Evolutionary conservation across 306 rosid genomes (phyloP), one percentile per base, ranked within the genome.

Genomic region (Benincasa hispida): DNA sequence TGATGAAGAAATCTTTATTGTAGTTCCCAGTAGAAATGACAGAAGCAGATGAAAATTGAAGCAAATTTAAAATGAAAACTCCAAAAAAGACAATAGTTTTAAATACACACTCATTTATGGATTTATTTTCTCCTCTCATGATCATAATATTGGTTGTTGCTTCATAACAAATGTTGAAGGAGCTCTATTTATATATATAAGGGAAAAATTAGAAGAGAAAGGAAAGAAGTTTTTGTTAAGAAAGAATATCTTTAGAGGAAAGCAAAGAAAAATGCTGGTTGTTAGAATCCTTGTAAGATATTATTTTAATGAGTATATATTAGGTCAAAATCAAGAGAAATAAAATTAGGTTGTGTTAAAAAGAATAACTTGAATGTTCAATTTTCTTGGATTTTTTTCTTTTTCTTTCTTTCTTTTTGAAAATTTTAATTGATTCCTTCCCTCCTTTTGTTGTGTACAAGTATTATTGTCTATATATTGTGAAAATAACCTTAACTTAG

Each of bases 21-120:
- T 88, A 91, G 67, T 93, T 86, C 10, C 96, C 96, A 1, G 87
- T 93, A 72, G 98, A 91, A 86, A 93, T 87, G 79, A 88, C 83
- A 51, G 92, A 88, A 61, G 87, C 81, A 63, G 79, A 78, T 60
- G 88, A 79, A 72, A 79, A 37, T 72, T 72, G 86, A 82, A 81
- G 39, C 63, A 84, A 77, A 73, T 67, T 66, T 8, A 73, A 74
- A 67, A 69, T 59, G 72, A 90, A 39, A 83, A 86, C 47, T 78
- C 85, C 89, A 53, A 80, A 0, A 15, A 81, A 59, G 77, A 84
- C 51, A 37, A 86, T 15, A 50, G 84, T 27, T 58, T 68, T 82
- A 61, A 74, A 72, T 79, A 62, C 67, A 78, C 62, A 56, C 3
- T 57, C 76, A 67, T 78, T 83, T 93, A 87, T 91, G 83, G 69